Base-by-base conservation (phyloP, 2,329 filamentous ascomycete genomes). In the Colletotrichum tanaceti region DNA sequence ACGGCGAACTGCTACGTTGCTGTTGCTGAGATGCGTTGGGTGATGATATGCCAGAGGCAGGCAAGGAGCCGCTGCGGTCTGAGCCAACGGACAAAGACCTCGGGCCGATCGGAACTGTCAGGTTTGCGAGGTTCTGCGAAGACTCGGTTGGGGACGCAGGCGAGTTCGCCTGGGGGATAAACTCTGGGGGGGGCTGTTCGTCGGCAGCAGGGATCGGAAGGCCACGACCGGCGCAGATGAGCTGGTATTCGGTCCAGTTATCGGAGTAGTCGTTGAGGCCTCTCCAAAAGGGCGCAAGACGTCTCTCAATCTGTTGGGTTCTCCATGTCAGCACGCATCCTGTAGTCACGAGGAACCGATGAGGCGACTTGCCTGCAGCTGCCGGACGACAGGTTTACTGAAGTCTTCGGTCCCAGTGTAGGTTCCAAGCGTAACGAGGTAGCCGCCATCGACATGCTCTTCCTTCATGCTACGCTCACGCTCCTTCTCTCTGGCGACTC, bases 331-430 rank as follows among this genome's bases (percentile, higher is more conserved):
- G 52, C 13, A 32, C 16, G 4, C 3, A n/a, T 13, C 7, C 13
- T n/a, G 6, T 20, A 35, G 16, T 35, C n/a, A 22, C 39, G 43
- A 28, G 49, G 24, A 38, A 74, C 82, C 75, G 86, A 24, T 11
- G 13, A 22, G 22, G 3, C 5, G 5, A 24, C 58, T 58, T 49
- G 97, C 94, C 90, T 96, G 95, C 63, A 99, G 83, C 78, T 97
- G 94, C 73, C 96, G 89, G 64, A 98, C 95, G 55, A 93, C 84
- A 20, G 87, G 82, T 79, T 98, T 98, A 83, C 89, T 97, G 78
- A 95, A 99, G 80, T 99, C 96, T 80, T 99, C 96, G 0, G 89
- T 84, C 0, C 95, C 94, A 24, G 93, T 95, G 77, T 99, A 99
- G 58, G 94, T 93, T 43, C 96, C 96, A 76, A 97, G 88, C 0